A percentile compares a stretch with the other conserved stretches of the same genome.
Evolutionary conservation across 176 grass and related monocot species (phyloP).

Genomic region (Oryza glaberrima): DNA sequence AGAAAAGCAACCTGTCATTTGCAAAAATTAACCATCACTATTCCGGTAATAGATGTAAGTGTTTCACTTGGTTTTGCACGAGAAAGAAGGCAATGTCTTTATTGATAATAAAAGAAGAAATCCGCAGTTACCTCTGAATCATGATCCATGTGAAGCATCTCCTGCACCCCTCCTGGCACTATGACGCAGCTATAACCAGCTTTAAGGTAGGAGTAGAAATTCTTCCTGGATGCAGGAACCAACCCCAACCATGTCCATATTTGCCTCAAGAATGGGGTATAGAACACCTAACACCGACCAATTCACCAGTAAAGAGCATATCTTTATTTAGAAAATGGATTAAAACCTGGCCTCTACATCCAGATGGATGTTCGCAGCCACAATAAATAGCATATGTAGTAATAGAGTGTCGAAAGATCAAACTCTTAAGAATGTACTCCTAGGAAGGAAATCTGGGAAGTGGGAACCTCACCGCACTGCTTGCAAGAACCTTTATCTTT

Average conservation of each 20-base stretch:
- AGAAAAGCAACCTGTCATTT: conserved; percentile 82
- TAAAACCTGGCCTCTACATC: too few relatives aligned
- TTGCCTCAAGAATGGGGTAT: conserved; percentile 93
- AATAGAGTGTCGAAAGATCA: not conserved
- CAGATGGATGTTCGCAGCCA: too few relatives aligned
- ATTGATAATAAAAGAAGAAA: conserved; percentile 2
- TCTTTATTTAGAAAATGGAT: too few relatives aligned
- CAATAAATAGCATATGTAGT: too few relatives aligned
- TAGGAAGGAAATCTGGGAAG: conserved; percentile 7
- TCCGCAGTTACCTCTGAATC: conserved; percentile 62
- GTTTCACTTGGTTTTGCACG: not conserved
- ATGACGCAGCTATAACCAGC: conserved; percentile 75
- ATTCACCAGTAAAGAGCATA: conserved; percentile 16
- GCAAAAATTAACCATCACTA: conserved; percentile 20
- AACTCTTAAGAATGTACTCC: not conserved
- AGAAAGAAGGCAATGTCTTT: not conserved
- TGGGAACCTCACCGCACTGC: conserved; percentile 69
- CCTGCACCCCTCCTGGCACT: conserved; percentile 91
- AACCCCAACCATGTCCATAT: conserved; percentile 92
- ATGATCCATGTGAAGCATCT: conserved; percentile 94
- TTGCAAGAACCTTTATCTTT: conserved; percentile 78
- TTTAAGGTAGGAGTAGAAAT: conserved; percentile 67
- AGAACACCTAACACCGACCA: conserved; percentile 73
- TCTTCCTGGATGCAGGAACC: conserved; percentile 75
- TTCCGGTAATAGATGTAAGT: not conserved